Conservation (phyloP, 768 basidiomycete genomes). For the Tulasnella sp. region DNA sequence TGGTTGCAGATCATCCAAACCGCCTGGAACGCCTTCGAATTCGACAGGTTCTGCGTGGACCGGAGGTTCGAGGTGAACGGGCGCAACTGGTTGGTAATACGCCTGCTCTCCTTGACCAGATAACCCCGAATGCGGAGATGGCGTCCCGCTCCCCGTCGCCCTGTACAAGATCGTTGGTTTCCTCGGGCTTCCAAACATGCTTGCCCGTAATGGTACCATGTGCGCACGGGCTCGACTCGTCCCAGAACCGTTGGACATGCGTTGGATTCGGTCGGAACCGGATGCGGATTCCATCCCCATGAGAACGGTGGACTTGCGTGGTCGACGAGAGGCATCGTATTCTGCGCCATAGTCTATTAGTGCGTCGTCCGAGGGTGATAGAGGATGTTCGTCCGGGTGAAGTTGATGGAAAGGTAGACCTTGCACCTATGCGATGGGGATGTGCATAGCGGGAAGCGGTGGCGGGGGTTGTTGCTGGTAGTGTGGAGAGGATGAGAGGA, state of each 20-base stretch:
- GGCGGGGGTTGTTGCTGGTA: background rate
- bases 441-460: background rate
- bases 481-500: background rate
- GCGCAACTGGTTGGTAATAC: background rate
- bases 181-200: background rate
- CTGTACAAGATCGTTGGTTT: background rate
- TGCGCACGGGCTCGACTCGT: background rate
- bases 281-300: background rate
- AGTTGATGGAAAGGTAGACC: background rate
- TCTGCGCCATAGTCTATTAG: constrained; percentile 2
- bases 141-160: background rate
- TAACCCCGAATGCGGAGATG: background rate
- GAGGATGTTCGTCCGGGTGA: background rate
- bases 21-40: constrained; percentile 11
- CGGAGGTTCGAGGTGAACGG: background rate
- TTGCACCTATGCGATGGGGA: background rate
- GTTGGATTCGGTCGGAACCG: background rate
- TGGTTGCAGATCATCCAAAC: background rate
- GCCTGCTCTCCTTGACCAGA: background rate
- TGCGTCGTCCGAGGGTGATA: background rate
- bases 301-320: background rate
- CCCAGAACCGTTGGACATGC: background rate
- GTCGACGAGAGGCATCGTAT: background rate
- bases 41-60: background rate
- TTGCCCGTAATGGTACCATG: background rate